Evolutionary conservation across 2,329 filamentous ascomycete species (phyloP).

Genomic region (Alternaria novae-zelandiae): DNA sequence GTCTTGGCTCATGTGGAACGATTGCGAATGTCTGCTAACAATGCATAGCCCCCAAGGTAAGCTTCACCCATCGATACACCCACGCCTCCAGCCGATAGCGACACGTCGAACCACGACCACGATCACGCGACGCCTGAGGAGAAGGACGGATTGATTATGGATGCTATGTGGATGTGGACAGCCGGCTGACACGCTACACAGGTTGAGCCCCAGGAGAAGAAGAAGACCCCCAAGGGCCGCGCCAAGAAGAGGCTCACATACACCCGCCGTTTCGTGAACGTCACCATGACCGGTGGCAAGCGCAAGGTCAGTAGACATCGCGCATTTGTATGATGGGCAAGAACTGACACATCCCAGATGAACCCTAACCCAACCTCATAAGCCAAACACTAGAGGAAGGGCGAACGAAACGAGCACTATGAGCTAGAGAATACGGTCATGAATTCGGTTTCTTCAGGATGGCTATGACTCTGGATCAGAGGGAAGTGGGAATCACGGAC

Average conservation of each 20-base stretch:
- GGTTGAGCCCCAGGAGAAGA: slow-evolving; percentile 93
- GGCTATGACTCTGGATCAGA: slow-evolving; percentile 51
- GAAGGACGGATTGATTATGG: background rate
- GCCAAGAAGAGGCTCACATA: slow-evolving; percentile 97
- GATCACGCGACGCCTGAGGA: background rate
- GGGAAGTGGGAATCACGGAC: slow-evolving; percentile 39
- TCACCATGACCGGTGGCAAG: slow-evolving; percentile 97
- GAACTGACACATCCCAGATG: slow-evolving; percentile 63
- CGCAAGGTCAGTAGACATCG: slow-evolving; percentile 74
- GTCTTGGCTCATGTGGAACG: slow-evolving; percentile 8
- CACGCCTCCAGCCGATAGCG: slow-evolving; percentile 1
- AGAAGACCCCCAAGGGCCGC: slow-evolving; percentile 95
- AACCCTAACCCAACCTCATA: slow-evolving; percentile 84
- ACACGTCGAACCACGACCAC: background rate
- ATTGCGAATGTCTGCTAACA: slow-evolving; percentile 23
- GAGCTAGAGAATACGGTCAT: slow-evolving; percentile 44
- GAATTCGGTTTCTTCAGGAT: slow-evolving; percentile 45
- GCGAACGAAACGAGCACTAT: slow-evolving; percentile 39
- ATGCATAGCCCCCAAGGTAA: slow-evolving; percentile 34
- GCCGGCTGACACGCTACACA: slow-evolving; percentile 50
- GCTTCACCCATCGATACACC: slow-evolving; percentile 6
- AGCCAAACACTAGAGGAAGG: slow-evolving; percentile 31
- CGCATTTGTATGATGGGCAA: background rate
- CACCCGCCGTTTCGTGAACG: slow-evolving; percentile 98
- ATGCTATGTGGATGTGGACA: background rate